Base-by-base conservation (phyloP, 352 stramenopile genomes). In the Phytopythium sindhum region DNA sequence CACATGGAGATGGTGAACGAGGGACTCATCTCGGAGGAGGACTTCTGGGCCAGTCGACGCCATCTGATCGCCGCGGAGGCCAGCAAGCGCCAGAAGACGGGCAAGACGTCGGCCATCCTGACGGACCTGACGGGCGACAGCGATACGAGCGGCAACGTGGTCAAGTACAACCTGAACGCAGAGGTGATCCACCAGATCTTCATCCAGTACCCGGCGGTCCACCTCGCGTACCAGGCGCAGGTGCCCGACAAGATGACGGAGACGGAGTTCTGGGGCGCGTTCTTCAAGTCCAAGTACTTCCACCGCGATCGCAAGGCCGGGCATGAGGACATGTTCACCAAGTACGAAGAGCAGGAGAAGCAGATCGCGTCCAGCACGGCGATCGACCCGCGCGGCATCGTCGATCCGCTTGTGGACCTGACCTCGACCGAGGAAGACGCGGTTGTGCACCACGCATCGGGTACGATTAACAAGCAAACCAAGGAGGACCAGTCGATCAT, bases 131-230 rank as follows among this genome's bases (percentile, higher is more conserved):
- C 81, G 33, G 83, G 80, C 14, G 75, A 93, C 50, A 93, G 86
- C 63, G 85, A 90, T 24, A 66, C 78, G 8, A 72, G 75, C 28
- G 82, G 84, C 14, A 90, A 93, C 42, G 81, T 90, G 29, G 81
- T 96, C 72, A 96, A 96, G 71, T 96, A 96, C 70, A 96, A 96
- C 45, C 70, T 96, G 53, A 96, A 96, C 50, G 85, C 86, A 1
- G 85, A 96, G 29, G 87, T 94, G 51, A 94, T 96, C 66, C 87
- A 96, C 63, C 87, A 96, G 73, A 96, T 96, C 61, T 96, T 96
- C 41, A 89, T 93, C 57, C 87, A 96, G 70, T 96, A 94, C 68
- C 87, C 87, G 45, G 85, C 86, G 2, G 86, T 96, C 61, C 86
- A 96, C 66, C 73, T 91, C 45, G 87, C 87, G 35, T 96, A 96